phyloP scores from a whole-genome alignment of 1,284 basidiomycete species.

The Vanrija humicola region DNA sequence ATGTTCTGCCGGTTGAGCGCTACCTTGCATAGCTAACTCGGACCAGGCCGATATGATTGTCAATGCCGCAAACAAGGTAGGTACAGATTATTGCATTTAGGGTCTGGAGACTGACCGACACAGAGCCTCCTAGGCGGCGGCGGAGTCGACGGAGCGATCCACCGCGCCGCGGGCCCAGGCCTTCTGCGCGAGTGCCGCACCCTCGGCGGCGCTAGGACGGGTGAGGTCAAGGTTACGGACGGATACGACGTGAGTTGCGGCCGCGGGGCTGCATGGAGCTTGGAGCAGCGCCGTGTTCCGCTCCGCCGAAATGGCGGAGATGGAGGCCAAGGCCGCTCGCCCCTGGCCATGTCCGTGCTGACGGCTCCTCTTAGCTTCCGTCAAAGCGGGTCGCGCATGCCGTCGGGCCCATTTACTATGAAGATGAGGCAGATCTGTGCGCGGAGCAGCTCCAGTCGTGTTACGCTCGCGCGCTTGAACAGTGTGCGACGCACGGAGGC shows the following conservation, averaged over 20 bases:
- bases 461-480: conserved; percentile 63
- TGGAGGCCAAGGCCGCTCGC: background rate
- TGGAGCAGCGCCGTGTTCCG: too few relatives aligned
- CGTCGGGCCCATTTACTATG: conserved; percentile 76
- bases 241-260: conserved; percentile 39
- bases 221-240: conserved; percentile 55
- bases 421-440: conserved; percentile 50
- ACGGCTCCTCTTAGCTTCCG: conserved; percentile 35
- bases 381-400: conserved; percentile 79
- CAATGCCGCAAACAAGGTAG: conserved; percentile 71
- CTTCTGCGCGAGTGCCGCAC: conserved; percentile 66
- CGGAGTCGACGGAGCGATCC: conserved; percentile 54
- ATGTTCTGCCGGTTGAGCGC: too few relatives aligned
- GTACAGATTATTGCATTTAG: too few relatives aligned
- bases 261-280: background rate
- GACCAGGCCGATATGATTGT: conserved; percentile 67
- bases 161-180: conserved; percentile 70
- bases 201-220: conserved; percentile 73
- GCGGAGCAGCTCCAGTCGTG: conserved; percentile 64
- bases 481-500: conserved; percentile 60
- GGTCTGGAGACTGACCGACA: too few relatives aligned
- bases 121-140: conserved; percentile 63
- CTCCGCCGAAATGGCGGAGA: background rate
- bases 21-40: background rate
- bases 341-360: background rate